Percentiles rank a stretch among this genome's conserved stretches.
These are phyloP conservation scores for Saturnispora saitoi DNA, from an alignment of 805 yeast species.

Conservation along the genomic window DNA sequence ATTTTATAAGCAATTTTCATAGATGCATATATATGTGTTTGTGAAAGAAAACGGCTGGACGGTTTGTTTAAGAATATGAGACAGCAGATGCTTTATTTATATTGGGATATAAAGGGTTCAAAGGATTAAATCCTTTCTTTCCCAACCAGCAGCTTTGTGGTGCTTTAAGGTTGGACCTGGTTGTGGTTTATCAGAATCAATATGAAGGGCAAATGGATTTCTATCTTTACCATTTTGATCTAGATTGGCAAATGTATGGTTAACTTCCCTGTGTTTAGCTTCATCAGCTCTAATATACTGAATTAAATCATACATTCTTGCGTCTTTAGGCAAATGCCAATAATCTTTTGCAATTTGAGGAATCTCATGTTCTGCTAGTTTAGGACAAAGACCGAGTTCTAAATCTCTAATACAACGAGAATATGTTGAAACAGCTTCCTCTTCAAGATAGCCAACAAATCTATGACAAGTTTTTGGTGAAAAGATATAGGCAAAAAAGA, in stretches of 20 bases:
- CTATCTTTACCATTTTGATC: slow-evolving; percentile 38
- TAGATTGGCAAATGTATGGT: slow-evolving; percentile 66
- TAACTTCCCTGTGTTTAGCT: slow-evolving; percentile 72
- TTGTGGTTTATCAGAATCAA: slow-evolving; percentile 24
- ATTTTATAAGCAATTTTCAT: too few species aligned
- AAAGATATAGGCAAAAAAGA: slow-evolving; percentile 50
- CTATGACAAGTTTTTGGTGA: slow-evolving; percentile 62
- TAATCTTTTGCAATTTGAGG: slow-evolving; percentile 57
- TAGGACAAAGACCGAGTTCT: slow-evolving; percentile 41
- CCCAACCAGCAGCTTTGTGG: slow-evolving; percentile 29
- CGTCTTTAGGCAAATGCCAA: slow-evolving; percentile 48
- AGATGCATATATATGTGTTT: too few species aligned
- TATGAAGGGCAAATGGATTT: slow-evolving; percentile 55
- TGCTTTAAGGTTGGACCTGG: slow-evolving; percentile 22
- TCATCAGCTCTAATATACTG: slow-evolving; percentile 65
- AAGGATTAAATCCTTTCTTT: slow-evolving; percentile 25
- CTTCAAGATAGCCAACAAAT: slow-evolving; percentile 71
- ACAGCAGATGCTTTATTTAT: too few species aligned
- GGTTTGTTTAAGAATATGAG: too few species aligned
- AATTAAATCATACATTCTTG: slow-evolving; percentile 51
- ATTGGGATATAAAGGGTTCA: neutral
- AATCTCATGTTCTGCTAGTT: slow-evolving; percentile 35
- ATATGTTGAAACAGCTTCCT: slow-evolving; percentile 67
- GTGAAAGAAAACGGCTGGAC: too few species aligned
- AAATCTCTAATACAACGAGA: slow-evolving; percentile 50